phyloP scores from a whole-genome alignment of 495 filamentous ascomycete species.

The Oidiodendron maius region DNA sequence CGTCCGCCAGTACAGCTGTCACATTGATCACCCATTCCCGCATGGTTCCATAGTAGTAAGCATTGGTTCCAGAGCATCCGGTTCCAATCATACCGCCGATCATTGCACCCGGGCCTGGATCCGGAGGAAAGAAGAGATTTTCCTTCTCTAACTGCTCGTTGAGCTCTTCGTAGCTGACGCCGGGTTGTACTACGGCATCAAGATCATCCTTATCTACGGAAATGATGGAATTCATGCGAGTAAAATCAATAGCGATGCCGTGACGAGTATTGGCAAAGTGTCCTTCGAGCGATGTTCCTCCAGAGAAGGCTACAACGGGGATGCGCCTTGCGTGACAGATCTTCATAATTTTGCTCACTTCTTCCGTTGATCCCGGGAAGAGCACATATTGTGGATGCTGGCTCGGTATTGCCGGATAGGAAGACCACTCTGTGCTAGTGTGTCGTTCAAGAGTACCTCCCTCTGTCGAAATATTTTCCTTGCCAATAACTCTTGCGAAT shows the following conservation, averaged over 20 bases:
- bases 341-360: conserved; percentile 66
- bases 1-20: conserved; percentile 87
- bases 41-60: conserved; percentile 91
- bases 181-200: conserved; percentile 78
- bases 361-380: conserved; percentile 56
- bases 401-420: neutral
- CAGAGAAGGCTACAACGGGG: conserved; percentile 66
- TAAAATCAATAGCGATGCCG: conserved; percentile 71
- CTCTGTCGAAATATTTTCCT: neutral
- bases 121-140: conserved; percentile 72
- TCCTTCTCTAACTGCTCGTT: conserved; percentile 62
- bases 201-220: conserved; percentile 63
- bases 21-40: conserved; percentile 86
- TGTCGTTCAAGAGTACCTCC: neutral
- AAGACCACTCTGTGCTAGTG: conserved; percentile 5
- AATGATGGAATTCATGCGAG: conserved; percentile 66
- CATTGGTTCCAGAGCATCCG: conserved; percentile 85
- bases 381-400: conserved; percentile 34
- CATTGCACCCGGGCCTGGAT: conserved; percentile 73
- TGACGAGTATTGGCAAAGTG: conserved; percentile 66
- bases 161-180: conserved; percentile 67
- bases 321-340: conserved; percentile 62
- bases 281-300: conserved; percentile 70
- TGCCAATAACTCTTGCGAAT: neutral
- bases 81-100: conserved; percentile 95